Conservation (phyloP, 1,284 basidiomycete genomes). For the Inonotus hispidus region DNA sequence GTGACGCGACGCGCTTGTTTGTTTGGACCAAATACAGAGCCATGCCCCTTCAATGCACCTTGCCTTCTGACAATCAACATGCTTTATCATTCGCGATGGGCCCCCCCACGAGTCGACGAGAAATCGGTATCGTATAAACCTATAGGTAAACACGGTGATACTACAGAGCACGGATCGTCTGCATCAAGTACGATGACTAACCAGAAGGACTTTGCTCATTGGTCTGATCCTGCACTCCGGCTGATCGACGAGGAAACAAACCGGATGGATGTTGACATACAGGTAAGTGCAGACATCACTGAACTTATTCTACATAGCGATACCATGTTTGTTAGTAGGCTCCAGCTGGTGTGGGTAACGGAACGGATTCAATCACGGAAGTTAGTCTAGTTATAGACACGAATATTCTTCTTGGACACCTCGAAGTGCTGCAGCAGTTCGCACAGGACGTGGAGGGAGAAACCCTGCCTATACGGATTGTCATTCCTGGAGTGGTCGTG, state of each 20-base stretch:
- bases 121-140: no score
- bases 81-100: constrained; percentile 12
- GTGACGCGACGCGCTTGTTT: not conserved
- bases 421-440: constrained; percentile 58
- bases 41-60: not conserved
- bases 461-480: constrained; percentile 45
- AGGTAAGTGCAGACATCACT: not conserved
- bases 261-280: constrained; percentile 13
- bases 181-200: not conserved
- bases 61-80: not conserved
- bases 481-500: constrained; percentile 68
- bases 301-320: not conserved
- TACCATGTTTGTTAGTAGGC: not conserved
- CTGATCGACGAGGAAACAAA: constrained; percentile 17
- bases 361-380: not conserved
- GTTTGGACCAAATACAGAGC: not conserved
- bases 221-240: constrained; percentile 16
- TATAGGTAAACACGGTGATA: not conserved
- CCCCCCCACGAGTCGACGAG: constrained; percentile 1
- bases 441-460: constrained; percentile 51
- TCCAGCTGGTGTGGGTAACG: not conserved
- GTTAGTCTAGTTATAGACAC: constrained; percentile 63
- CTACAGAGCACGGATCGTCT: not conserved
- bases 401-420: constrained; percentile 62
- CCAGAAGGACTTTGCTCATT: not conserved